Conservation (phyloP, 140 eudicot genomes). For the Erigeron philadelphicus region DNA sequence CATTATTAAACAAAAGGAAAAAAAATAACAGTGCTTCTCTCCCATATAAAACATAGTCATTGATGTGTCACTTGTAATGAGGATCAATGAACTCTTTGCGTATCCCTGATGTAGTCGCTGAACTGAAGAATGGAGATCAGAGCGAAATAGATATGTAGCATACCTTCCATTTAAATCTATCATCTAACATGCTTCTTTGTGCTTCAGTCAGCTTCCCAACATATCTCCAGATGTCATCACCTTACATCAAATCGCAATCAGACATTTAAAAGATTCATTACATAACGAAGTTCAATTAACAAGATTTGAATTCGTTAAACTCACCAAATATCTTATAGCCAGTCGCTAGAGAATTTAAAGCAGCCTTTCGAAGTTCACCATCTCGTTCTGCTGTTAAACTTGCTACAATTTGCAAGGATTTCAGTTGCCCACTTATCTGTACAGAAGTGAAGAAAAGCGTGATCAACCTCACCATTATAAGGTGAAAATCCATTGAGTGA, state of each 20-base stretch:
- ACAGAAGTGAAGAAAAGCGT: neutral
- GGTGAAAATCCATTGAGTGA: neutral
- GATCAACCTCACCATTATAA: constrained; percentile 15
- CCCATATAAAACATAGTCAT: neutral
- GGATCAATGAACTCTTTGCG: neutral
- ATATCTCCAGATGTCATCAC: constrained; percentile 96
- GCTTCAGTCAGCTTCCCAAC: constrained; percentile 94
- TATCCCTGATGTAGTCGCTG: neutral
- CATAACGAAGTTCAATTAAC: neutral
- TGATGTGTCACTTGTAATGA: neutral
- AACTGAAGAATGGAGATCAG: neutral
- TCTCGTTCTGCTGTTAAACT: constrained; percentile 97
- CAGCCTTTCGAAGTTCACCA: constrained; percentile 96
- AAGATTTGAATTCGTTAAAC: constrained; percentile 15
- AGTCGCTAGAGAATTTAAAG: constrained; percentile 75
- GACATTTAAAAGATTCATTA: neutral
- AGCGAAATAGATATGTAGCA: neutral
- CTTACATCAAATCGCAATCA: constrained; percentile 28
- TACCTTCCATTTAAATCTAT: constrained; percentile 94
- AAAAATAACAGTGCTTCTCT: neutral
- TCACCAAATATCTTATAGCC: constrained; percentile 89
- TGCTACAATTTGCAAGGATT: constrained; percentile 87
- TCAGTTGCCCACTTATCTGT: constrained; percentile 81
- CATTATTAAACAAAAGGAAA: neutral
- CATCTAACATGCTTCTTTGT: constrained; percentile 96